Evolutionary conservation across 1,284 basidiomycete genomes (phyloP), one percentile per base, ranked within the genome.

Genomic region (Naganishia albida): DNA sequence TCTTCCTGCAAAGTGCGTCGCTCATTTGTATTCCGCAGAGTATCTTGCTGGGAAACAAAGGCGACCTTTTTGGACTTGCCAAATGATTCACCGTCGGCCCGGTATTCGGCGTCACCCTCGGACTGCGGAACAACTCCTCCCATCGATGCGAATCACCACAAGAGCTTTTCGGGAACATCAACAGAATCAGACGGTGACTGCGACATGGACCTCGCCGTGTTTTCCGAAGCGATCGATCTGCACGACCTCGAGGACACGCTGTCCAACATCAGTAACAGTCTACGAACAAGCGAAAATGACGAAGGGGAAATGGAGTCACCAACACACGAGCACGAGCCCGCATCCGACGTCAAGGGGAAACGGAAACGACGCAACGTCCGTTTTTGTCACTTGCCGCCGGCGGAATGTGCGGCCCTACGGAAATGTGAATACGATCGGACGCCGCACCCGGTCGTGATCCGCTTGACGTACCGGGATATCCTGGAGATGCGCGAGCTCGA

Each of bases 401-500:
- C n/a, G 42, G 52, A 51, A 44, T 65, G 51, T 30, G 20, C 56
- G 12, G 51, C 57, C 4, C 50, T 57, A 15, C 51, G 50, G 10
- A 62, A 46, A 18, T 38, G 30, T 30, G 65, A 69, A 40, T 69
- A 69, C 54, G 68, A 69, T 59, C 50, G 68, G 39, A 62, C 68
- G 20, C 68, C 68, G 16, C 68, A 69, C 46, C 65, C 68, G n/a
- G 63, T 69, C 23, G 68, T 69, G 12, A 51, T 63, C 13, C 44
- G 68, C 13, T 48, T 69, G 34, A 69, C 46, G 7, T 69, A 69
- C 52, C 54, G 65, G n/a, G 68, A 69, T 43, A 65, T 69, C 10
- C 40, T 69, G 55, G 68, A 69, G 26, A 39, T 69, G 51, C 54
- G 68, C 46, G 68, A 69, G 57, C 64, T 69, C 62, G 67, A 66